These are phyloP conservation scores for Symbiodinium pilosum DNA, from an alignment of 73 alveolate species.

Conservation along the genomic window DNA sequence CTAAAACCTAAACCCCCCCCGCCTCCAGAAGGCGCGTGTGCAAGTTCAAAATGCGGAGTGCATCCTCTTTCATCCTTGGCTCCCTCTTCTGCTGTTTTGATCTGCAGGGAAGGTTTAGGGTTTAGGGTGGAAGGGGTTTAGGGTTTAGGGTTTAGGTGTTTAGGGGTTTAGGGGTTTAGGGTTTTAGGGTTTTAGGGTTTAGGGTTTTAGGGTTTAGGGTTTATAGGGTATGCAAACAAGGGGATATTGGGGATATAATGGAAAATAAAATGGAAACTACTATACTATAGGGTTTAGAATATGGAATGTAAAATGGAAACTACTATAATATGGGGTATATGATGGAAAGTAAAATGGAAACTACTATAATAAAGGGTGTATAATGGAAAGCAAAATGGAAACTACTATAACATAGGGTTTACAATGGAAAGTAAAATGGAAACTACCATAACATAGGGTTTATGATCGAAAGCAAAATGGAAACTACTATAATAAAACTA, in stretches of 20 bases:
- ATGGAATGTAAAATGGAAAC: neutral
- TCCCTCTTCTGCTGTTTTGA: neutral
- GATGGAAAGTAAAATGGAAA: neutral
- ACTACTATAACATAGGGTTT: too few species aligned
- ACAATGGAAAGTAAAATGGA: too few species aligned
- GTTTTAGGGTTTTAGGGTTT: neutral
- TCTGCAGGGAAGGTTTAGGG: neutral
- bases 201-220: neutral
- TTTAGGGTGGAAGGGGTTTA: neutral
- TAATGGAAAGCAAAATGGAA: neutral
- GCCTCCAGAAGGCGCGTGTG: neutral
- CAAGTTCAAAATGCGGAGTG: neutral
- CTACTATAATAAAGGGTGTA: neutral
- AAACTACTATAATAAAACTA: too few species aligned
- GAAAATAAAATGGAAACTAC: neutral
- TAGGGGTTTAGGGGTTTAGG: neutral
- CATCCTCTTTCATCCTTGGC: conserved; percentile 2
- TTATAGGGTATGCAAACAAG: too few species aligned
- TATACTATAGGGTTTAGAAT: neutral
- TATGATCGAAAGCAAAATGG: too few species aligned
- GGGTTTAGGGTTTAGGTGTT: neutral
- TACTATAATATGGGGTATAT: neutral
- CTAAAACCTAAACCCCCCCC: too few species aligned
- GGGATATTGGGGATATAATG: too few species aligned
- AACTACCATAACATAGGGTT: too few species aligned